phyloP scores from a whole-genome alignment of 129 eudicot genomes.

The sunflower (Helianthus annuus) region DNA sequence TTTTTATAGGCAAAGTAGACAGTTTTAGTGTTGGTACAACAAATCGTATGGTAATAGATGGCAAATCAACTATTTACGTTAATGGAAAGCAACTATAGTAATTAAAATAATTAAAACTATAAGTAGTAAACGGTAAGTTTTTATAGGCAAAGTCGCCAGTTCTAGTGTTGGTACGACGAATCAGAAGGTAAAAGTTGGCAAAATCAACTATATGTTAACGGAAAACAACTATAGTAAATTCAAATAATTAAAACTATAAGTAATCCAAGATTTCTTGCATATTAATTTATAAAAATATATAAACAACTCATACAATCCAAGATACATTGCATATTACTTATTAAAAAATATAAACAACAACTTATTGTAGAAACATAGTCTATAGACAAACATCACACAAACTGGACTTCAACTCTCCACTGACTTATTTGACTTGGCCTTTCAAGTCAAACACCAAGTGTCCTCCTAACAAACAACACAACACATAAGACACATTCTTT shows the following conservation, averaged over 20 bases:
- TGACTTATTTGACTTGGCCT: neutral
- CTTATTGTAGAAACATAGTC: too few species aligned
- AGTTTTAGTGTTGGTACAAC: neutral
- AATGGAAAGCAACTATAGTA: neutral
- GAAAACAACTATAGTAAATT: too few species aligned
- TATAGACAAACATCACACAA: neutral
- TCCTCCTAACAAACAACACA: conserved; percentile 23
- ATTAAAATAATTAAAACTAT: neutral
- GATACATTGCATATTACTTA: too few species aligned
- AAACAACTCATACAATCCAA: too few species aligned
- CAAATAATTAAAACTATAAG: too few species aligned
- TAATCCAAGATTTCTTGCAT: neutral
- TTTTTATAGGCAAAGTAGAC: neutral
- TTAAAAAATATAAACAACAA: neutral
- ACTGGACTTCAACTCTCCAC: neutral
- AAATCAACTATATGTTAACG: too few species aligned
- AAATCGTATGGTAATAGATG: neutral
- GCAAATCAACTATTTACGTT: neutral
- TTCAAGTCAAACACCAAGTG: conserved; percentile 16
- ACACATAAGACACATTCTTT: conserved; percentile 19
- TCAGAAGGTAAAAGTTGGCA: too few species aligned
- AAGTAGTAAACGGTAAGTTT: neutral
- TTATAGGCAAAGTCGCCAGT: too few species aligned
- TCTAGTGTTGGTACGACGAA: too few species aligned
- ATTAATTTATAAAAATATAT: neutral